A percentile compares a stretch with the other conserved stretches of the same genome.
Conservation (phyloP, 495 filamentous ascomycete species). For the Podospora didyma region DNA sequence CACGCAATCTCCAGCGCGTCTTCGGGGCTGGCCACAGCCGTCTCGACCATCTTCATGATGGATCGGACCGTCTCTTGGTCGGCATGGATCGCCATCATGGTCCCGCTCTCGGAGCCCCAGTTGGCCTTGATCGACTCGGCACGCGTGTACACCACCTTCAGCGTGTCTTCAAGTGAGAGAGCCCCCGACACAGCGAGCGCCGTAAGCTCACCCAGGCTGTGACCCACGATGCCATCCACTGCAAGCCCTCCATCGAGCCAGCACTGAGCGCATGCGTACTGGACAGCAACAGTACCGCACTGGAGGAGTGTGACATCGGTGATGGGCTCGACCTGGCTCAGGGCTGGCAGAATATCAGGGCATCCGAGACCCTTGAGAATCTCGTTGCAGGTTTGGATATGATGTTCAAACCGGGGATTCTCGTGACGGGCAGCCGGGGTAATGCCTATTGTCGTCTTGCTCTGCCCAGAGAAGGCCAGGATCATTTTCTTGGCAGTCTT, state of each 20-base stretch:
- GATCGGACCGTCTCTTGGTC: conserved; percentile 2
- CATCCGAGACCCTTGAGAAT: conserved; percentile 22
- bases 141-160: conserved; percentile 41
- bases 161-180: conserved; percentile 19
- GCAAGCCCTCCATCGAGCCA: conserved; percentile 46
- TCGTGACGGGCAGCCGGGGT: conserved; percentile 31
- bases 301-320: conserved; percentile 44
- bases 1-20: conserved; percentile 42
- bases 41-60: background rate
- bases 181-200: conserved; percentile 18
- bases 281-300: conserved; percentile 39
- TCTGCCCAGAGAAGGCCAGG: conserved; percentile 49
- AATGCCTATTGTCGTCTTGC: conserved; percentile 35
- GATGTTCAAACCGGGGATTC: conserved; percentile 24
- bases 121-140: conserved; percentile 39
- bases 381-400: conserved; percentile 38
- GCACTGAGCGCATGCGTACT: conserved; percentile 43
- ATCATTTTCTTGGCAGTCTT: conserved; percentile 25
- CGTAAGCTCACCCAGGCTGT: conserved; percentile 17
- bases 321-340: conserved; percentile 39
- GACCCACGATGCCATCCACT: background rate
- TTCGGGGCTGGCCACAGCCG: too few species aligned
- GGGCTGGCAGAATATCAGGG: conserved; percentile 39
- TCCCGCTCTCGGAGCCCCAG: conserved; percentile 47
- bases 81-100: conserved; percentile 38